A percentile compares a stretch with the other conserved stretches of the same genome.
Conservation (phyloP, 1,139 yeast genomes). For the Yamadazyma sp. region DNA sequence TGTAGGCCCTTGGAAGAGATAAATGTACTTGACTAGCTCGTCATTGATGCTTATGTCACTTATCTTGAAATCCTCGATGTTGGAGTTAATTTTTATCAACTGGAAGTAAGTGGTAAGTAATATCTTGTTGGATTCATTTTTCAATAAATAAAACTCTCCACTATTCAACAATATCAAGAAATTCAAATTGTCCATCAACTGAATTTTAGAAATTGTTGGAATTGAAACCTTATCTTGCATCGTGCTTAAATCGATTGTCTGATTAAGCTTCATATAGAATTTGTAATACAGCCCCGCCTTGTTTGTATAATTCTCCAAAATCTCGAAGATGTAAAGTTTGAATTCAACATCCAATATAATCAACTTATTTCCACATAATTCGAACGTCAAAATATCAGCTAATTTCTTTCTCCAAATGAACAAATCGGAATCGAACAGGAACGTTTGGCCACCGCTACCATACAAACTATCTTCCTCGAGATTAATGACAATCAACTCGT, state of each 20-base stretch:
- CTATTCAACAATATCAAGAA: slow-evolving; percentile 35
- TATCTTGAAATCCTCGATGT: slow-evolving; percentile 36
- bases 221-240: slow-evolving; percentile 29
- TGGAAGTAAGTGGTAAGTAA: slow-evolving; percentile 35
- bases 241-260: slow-evolving; percentile 38
- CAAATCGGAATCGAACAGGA: slow-evolving; percentile 39
- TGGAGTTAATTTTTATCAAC: slow-evolving; percentile 30
- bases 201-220: slow-evolving; percentile 24
- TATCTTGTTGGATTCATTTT: slow-evolving; percentile 27
- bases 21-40: slow-evolving; percentile 20
- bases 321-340: slow-evolving; percentile 33
- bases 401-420: slow-evolving; percentile 44
- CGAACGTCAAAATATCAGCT: slow-evolving; percentile 25
- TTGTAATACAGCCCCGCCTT: slow-evolving; percentile 26
- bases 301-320: slow-evolving; percentile 15
- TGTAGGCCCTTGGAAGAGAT: slow-evolving; percentile 30
- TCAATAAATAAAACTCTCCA: slow-evolving; percentile 42
- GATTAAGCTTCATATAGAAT: slow-evolving; percentile 32
- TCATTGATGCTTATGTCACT: slow-evolving; percentile 21
- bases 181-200: slow-evolving; percentile 31
- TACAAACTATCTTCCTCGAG: slow-evolving; percentile 30
- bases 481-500: slow-evolving; percentile 41
- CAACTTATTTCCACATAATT: slow-evolving; percentile 20
- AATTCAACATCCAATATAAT: slow-evolving; percentile 31
- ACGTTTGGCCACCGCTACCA: slow-evolving; percentile 37